Base-by-base conservation (phyloP, 108 stramenopile genomes). In the Discostella pseudostelligera region DNA sequence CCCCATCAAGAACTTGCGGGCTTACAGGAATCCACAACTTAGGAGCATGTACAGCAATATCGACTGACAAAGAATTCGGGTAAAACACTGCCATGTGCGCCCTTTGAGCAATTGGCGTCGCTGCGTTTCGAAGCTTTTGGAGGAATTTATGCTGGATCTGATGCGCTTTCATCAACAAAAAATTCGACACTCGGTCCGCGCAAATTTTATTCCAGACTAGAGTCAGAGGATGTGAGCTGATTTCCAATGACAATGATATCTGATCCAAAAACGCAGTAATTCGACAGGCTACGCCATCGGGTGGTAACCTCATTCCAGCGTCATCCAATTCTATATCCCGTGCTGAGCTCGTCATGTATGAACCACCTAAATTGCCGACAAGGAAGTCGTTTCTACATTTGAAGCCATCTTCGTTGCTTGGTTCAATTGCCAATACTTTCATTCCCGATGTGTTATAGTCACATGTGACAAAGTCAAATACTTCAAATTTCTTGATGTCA, bases 61-160 rank as follows among this genome's bases (percentile, higher is more conserved):
- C 72, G 17, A 92, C 50, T 16, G 72, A 64, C 14, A 87, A 44
- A 39, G 83, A 70, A 13, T 73, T 76, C 9, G 87, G 90, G n/a
- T 83, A 85, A 5, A 84, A 57, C 39, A 92, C 64, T 14, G 87
- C 87, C 21, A 89, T 60, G 43, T 86, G 85, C 14, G 87, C 86
- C 63, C 81, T 84, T 22, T 86, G 65, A 14, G 90, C 90, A 36
- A 85, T 68, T 13, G 86, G 87, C n/a, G 90, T 92, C 11, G 90
- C 82, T 39, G 77, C 87, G 64, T 80, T 85, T 44, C 80, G 59
- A n/a, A 92, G 67, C 56, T 85, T 76, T 7, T 66, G 71, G 5
- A 81, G 67, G 22, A 88, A 64, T 39, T 84, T 78, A 28, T 67
- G 76, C 42, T 82, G 62, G 37, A 78, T 56, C 56, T 87, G 81